phyloP scores from a whole-genome alignment of 257 asterid species.

The Anisodus acutangulus region DNA sequence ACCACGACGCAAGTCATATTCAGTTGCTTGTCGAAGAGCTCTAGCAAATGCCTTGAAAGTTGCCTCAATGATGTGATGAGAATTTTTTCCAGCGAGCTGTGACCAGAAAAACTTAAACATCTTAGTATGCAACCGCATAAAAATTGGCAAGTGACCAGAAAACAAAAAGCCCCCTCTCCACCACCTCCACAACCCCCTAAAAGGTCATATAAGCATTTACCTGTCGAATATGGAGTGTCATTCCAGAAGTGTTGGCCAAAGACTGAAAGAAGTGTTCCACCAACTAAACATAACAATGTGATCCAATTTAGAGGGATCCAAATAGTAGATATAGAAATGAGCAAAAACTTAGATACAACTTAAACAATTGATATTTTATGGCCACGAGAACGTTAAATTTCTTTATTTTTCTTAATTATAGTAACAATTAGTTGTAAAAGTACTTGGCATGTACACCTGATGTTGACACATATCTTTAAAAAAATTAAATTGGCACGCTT shows the following conservation, averaged over 20 bases:
- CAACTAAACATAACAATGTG: slow-evolving; percentile 48
- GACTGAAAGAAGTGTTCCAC: slow-evolving; percentile 99
- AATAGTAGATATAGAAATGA: background rate
- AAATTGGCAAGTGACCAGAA: no score
- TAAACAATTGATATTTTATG: background rate
- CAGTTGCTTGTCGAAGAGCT: slow-evolving; percentile 98
- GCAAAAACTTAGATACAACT: background rate
- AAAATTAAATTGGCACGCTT: background rate
- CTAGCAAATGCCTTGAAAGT: slow-evolving; percentile 98
- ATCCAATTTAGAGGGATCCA: background rate
- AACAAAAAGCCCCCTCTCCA: no score
- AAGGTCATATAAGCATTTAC: slow-evolving; percentile 40
- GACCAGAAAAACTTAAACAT: slow-evolving; percentile 16
- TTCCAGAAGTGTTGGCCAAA: slow-evolving; percentile 93
- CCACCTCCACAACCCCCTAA: no score
- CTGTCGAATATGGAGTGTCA: slow-evolving; percentile 97
- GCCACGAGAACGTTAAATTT: background rate
- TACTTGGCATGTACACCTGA: slow-evolving; percentile 2
- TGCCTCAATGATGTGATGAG: slow-evolving; percentile 98
- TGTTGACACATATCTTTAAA: background rate
- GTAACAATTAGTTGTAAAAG: background rate
- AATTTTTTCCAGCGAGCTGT: slow-evolving; percentile 90
- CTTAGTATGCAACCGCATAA: background rate
- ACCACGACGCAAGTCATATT: slow-evolving; percentile 77
- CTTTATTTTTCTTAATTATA: background rate